phyloP scores from a whole-genome alignment of 2,329 filamentous ascomycete species.

The Fusarium buxicola region DNA sequence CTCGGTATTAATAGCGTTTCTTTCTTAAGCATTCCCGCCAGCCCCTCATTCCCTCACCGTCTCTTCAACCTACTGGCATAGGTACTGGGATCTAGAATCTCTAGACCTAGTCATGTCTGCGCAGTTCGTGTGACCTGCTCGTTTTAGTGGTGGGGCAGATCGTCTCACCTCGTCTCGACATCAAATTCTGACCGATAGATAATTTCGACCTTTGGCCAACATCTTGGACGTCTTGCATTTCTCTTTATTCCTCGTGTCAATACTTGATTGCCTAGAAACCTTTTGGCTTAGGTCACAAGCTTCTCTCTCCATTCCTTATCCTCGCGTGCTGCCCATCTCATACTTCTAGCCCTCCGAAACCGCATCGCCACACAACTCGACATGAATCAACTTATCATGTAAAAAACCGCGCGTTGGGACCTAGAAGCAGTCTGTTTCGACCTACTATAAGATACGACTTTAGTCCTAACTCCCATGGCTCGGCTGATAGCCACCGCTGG shows the following conservation, averaged over 20 bases:
- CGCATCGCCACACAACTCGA: constrained; percentile 28
- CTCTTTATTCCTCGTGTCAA: constrained; percentile 1
- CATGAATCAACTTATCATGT: constrained; percentile 29
- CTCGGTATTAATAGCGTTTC: background rate
- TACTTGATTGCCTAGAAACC: background rate
- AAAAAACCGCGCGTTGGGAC: constrained; percentile 29
- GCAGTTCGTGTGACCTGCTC: constrained; percentile 36
- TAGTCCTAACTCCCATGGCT: constrained; percentile 22
- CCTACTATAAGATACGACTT: background rate
- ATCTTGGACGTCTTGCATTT: constrained; percentile 5
- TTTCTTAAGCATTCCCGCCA: background rate
- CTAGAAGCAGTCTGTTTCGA: background rate
- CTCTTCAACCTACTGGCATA: constrained; percentile 7
- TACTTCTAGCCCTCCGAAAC: constrained; percentile 19
- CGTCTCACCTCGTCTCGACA: constrained; percentile 31
- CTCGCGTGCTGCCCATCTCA: constrained; percentile 17
- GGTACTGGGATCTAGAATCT: constrained; percentile 27
- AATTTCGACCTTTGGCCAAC: constrained; percentile 17
- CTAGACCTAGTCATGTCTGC: constrained; percentile 14
- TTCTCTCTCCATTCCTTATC: background rate
- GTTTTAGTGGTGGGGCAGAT: constrained; percentile 39
- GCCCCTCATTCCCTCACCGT: constrained; percentile 25
- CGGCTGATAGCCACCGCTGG: constrained; percentile 25
- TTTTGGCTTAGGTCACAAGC: background rate
- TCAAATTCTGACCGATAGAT: constrained; percentile 28